Percentiles rank a stretch among this genome's conserved stretches.
Evolutionary conservation across 345 rosid genomes (phyloP).

Genomic region (Euphorbia pulcherrima): DNA sequence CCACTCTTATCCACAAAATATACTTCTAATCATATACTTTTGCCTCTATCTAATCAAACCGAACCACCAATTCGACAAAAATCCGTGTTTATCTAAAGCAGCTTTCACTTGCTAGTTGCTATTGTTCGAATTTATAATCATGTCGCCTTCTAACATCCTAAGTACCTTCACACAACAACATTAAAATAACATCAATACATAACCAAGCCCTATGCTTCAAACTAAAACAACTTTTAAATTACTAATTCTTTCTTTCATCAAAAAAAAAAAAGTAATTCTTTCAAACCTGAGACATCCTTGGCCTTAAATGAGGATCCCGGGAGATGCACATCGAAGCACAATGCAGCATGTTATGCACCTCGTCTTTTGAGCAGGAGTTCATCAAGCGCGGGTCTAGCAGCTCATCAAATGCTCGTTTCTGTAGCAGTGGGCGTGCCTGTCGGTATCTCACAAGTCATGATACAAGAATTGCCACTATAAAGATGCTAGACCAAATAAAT

Average conservation of each 20-base stretch:
- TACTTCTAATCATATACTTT: background rate
- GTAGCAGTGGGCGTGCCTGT: constrained; percentile 32
- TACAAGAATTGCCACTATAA: constrained; percentile 3
- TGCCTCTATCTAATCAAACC: background rate
- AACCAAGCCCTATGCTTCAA: background rate
- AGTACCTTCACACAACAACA: constrained; percentile 51
- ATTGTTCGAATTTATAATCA: constrained; percentile 33
- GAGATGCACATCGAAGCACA: constrained; percentile 24
- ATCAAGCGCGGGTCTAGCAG: constrained; percentile 23
- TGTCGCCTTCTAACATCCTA: constrained; percentile 74
- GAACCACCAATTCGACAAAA: background rate
- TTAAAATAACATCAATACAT: background rate
- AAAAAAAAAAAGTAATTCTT: background rate
- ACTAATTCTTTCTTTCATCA: too few species aligned
- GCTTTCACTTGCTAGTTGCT: constrained; percentile 11
- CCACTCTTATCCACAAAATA: background rate
- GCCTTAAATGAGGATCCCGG: constrained; percentile 27
- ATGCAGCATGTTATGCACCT: constrained; percentile 25
- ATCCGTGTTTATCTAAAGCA: background rate
- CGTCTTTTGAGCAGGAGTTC: constrained; percentile 12
- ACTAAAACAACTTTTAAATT: too few species aligned
- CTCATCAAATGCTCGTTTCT: constrained; percentile 18
- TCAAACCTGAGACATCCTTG: constrained; percentile 32
- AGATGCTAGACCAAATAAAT: background rate
- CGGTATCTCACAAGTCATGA: background rate